Conservation (phyloP, 2,329 filamentous ascomycete genomes). For the Hypoxylon sp. region DNA sequence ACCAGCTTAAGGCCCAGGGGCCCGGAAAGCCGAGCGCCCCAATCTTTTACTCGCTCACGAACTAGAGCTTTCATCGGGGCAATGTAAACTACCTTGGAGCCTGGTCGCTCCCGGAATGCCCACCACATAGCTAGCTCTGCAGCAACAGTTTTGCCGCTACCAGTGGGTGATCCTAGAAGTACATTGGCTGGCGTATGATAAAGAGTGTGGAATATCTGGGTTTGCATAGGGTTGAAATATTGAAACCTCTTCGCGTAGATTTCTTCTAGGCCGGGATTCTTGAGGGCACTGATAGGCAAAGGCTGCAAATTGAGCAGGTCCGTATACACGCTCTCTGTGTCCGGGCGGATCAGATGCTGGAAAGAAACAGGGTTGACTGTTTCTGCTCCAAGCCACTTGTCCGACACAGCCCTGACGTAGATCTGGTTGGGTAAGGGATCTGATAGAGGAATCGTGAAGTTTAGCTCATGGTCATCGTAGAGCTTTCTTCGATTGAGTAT, state of each 20-base stretch:
- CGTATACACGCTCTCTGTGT: conserved; percentile 97
- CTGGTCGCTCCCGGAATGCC: conserved; percentile 94
- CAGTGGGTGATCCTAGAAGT: conserved; percentile 93
- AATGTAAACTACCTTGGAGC: conserved; percentile 98
- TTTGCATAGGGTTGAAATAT: conserved; percentile 99
- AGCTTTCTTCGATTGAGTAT: conserved; percentile 91
- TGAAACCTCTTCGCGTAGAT: conserved; percentile 91
- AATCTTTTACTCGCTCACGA: conserved; percentile 95
- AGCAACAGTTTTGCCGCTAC: conserved; percentile 97
- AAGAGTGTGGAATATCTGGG: conserved; percentile 96
- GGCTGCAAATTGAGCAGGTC: conserved; percentile 94
- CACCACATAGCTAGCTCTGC: conserved; percentile 99
- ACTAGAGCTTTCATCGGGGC: conserved; percentile 99
- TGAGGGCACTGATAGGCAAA: conserved; percentile 85
- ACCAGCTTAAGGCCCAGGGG: conserved; percentile 92
- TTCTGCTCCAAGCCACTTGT: conserved; percentile 96
- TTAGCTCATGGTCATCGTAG: conserved; percentile 95
- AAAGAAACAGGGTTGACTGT: conserved; percentile 96
- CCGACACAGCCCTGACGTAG: conserved; percentile 93
- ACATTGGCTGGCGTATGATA: conserved; percentile 95
- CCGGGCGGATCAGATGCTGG: conserved; percentile 95
- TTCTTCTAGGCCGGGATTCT: conserved; percentile 88
- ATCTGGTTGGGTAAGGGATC: conserved; percentile 96
- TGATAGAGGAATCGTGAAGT: conserved; percentile 95
- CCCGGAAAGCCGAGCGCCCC: conserved; percentile 83